Conservation (phyloP, 768 basidiomycete species). For the Cystofilobasidium capitatum region DNA sequence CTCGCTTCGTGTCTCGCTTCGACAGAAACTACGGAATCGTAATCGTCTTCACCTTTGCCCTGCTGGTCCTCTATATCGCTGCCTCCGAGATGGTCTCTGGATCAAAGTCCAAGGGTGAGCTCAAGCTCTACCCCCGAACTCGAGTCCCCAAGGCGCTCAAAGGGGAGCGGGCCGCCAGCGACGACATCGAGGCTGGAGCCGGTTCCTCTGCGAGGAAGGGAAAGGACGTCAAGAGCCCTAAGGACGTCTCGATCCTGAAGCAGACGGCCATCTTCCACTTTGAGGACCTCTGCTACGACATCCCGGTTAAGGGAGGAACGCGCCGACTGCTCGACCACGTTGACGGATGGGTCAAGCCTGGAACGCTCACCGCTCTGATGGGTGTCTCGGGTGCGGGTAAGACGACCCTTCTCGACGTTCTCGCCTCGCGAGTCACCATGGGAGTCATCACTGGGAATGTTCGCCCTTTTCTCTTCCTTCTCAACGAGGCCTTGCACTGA, state of each 20-base stretch:
- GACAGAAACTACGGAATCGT: too few relatives aligned
- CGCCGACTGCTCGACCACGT: constrained; percentile 43
- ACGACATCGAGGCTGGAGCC: neutral
- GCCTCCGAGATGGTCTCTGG: constrained; percentile 31
- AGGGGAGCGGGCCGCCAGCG: neutral
- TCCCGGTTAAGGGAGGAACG: constrained; percentile 41
- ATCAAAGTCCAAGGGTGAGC: neutral
- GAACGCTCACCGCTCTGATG: constrained; percentile 37
- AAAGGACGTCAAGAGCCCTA: neutral
- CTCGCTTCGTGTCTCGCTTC: too few relatives aligned
- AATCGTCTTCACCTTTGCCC: constrained; percentile 35
- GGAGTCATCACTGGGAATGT: constrained; percentile 18
- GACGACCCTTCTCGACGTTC: constrained; percentile 38
- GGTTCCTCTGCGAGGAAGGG: neutral
- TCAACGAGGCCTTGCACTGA: neutral
- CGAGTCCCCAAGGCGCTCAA: neutral
- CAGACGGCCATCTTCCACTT: constrained; percentile 1
- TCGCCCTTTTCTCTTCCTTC: neutral
- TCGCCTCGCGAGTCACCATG: constrained; percentile 34
- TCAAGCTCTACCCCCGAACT: neutral
- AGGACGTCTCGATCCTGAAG: constrained; percentile 22
- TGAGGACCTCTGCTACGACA: constrained; percentile 32
- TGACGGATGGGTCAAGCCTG: constrained; percentile 37
- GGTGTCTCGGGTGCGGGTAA: constrained; percentile 44
- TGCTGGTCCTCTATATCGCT: constrained; percentile 35